phyloP scores from a whole-genome alignment of 495 filamentous ascomycete genomes.

The Paragyromitra xinjiangensis region DNA sequence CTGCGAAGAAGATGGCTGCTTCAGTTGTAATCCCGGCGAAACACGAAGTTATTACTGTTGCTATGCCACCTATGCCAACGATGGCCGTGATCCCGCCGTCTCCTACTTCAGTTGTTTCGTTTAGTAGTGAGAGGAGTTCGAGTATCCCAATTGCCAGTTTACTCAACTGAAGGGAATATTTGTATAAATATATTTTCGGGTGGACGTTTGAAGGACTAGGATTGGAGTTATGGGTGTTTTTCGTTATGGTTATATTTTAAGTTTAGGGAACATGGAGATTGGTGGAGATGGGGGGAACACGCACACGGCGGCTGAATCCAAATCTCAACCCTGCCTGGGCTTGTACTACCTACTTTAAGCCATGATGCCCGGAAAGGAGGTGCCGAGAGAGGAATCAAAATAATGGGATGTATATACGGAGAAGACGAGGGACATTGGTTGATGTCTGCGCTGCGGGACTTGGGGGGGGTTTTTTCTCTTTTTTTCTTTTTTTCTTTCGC shows the following conservation, averaged over 20 bases:
- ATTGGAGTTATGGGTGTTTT: conserved; percentile 36
- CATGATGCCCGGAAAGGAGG: not conserved
- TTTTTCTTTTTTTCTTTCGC: conserved; percentile 1
- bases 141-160: conserved; percentile 45
- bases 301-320: not conserved
- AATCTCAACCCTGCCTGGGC: not conserved
- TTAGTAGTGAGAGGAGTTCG: conserved; percentile 40
- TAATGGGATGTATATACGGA: conserved; percentile 25
- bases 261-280: not conserved
- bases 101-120: conserved; percentile 15
- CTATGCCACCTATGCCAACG: conserved; percentile 24
- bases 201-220: conserved; percentile 16
- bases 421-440: not conserved
- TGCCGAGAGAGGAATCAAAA: conserved; percentile 5
- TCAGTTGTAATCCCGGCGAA: conserved; percentile 21
- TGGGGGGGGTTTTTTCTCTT: not conserved
- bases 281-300: conserved; percentile 2
- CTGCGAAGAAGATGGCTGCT: conserved; percentile 28
- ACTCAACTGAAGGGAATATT: conserved; percentile 30
- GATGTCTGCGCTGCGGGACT: conserved; percentile 4
- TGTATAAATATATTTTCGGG: conserved; percentile 40
- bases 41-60: conserved; percentile 29
- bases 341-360: conserved; percentile 22
- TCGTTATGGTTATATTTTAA: conserved; percentile 28
- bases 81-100: conserved; percentile 24